These are phyloP conservation scores for Fusarium concolor DNA, from an alignment of 2,329 filamentous ascomycete genomes.

Conservation along the genomic window DNA sequence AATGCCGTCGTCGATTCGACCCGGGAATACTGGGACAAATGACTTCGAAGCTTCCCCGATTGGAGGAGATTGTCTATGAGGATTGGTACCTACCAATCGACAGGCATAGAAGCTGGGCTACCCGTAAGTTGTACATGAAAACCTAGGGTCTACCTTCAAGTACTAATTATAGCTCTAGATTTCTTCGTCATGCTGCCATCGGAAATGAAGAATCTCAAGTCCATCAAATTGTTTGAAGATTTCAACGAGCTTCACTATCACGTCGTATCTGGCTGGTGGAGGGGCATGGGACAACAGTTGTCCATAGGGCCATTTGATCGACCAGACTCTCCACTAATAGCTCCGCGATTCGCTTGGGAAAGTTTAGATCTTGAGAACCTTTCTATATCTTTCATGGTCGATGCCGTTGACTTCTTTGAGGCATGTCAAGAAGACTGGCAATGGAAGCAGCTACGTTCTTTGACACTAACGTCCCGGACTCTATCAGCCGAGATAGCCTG, in stretches of 20 bases:
- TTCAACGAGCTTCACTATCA: slow-evolving; percentile 3
- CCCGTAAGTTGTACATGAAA: neutral
- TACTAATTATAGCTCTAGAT: neutral
- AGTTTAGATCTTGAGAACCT: slow-evolving; percentile 3
- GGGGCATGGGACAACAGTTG: no score
- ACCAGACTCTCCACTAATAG: neutral
- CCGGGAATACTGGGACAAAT: no score
- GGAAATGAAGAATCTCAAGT: slow-evolving; percentile 38
- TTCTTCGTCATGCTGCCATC: rapidly evolving
- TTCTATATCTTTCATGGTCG: slow-evolving; percentile 3
- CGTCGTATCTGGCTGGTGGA: no score
- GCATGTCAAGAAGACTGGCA: neutral
- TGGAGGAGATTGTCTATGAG: neutral
- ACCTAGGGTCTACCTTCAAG: neutral
- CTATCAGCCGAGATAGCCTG: neutral
- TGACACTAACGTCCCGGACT: slow-evolving; percentile 3
- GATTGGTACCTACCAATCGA: neutral
- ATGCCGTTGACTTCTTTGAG: slow-evolving; percentile 2
- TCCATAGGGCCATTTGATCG: neutral
- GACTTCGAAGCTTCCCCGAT: neutral
- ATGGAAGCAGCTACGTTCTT: neutral
- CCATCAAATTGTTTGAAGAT: slow-evolving; percentile 11
- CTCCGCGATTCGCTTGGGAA: neutral
- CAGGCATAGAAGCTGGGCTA: no score
- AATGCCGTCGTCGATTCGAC: neutral